These are phyloP conservation scores for Aspergillus ellipticus DNA, from an alignment of 495 filamentous ascomycete genomes.

Conservation along the genomic window DNA sequence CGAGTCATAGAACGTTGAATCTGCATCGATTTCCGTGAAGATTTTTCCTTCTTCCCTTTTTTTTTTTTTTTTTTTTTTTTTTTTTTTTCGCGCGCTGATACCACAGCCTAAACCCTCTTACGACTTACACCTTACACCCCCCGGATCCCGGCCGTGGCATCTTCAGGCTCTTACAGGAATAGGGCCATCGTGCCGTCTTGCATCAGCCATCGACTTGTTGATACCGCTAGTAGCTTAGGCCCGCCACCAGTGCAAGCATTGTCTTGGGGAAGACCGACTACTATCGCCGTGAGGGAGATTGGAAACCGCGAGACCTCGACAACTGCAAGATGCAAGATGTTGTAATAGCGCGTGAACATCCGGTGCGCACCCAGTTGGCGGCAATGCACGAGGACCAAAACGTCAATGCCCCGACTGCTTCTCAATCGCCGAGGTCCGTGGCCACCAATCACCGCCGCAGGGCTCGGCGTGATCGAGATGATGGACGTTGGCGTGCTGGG, in stretches of 20 bases:
- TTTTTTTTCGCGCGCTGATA: too few relatives aligned
- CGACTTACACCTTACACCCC: too few relatives aligned
- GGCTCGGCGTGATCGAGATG: too few relatives aligned
- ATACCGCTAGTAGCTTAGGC: background rate
- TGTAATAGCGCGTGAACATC: constrained; percentile 19
- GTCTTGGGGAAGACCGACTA: background rate
- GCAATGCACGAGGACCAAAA: constrained; percentile 21
- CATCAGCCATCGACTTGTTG: background rate
- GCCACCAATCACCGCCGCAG: background rate
- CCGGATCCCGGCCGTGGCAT: background rate
- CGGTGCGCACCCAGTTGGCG: constrained; percentile 4
- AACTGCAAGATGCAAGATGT: constrained; percentile 22
- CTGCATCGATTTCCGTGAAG: background rate
- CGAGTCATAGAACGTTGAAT: background rate
- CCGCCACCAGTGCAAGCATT: background rate
- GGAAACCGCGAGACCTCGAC: background rate
- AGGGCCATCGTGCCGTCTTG: background rate
- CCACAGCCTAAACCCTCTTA: background rate
- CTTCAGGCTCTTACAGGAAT: background rate
- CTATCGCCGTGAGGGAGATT: background rate
- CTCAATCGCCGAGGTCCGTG: background rate
- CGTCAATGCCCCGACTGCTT: constrained; percentile 2
- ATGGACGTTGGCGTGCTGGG: too few relatives aligned
- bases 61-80: too few relatives aligned
- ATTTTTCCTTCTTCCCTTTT: too few relatives aligned